Percentiles rank a stretch among this genome's conserved stretches.
Conservation (phyloP, 73 alveolate species). For the Symbiodinium natans region DNA sequence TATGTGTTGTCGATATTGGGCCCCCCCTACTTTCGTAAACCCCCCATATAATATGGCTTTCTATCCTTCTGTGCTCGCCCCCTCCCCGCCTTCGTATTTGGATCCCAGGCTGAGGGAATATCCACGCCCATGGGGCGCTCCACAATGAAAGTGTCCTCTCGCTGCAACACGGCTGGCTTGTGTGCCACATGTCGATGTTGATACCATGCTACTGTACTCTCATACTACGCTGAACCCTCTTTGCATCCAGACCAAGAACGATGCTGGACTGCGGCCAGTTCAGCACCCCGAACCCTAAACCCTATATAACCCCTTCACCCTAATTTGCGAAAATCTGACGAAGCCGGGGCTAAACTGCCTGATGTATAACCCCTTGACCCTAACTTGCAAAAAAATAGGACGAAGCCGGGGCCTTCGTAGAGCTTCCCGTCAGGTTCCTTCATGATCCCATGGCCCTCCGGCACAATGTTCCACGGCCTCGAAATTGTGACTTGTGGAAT, state of each 20-base stretch:
- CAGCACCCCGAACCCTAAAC: not conserved
- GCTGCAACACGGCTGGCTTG: too few relatives aligned
- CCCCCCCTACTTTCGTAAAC: too few relatives aligned
- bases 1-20: too few relatives aligned
- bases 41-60: too few relatives aligned
- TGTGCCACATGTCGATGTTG: too few relatives aligned
- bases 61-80: too few relatives aligned
- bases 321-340: not conserved
- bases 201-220: too few relatives aligned
- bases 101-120: slow-evolving; percentile 73
- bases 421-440: slow-evolving; percentile 73
- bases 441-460: slow-evolving; percentile 88
- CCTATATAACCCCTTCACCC: not conserved
- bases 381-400: too few relatives aligned
- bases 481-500: too few relatives aligned
- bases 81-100: slow-evolving; percentile 83
- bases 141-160: slow-evolving; percentile 50
- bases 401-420: slow-evolving; percentile 41
- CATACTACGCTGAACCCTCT: too few relatives aligned
- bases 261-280: not conserved
- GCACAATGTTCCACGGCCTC: slow-evolving; percentile 87
- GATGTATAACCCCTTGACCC: not conserved
- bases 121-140: slow-evolving; percentile 76
- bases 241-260: too few relatives aligned
- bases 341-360: too few relatives aligned